Evolutionary conservation across 2,329 filamentous ascomycete genomes (phyloP).

Genomic region (Cadophora malorum): DNA sequence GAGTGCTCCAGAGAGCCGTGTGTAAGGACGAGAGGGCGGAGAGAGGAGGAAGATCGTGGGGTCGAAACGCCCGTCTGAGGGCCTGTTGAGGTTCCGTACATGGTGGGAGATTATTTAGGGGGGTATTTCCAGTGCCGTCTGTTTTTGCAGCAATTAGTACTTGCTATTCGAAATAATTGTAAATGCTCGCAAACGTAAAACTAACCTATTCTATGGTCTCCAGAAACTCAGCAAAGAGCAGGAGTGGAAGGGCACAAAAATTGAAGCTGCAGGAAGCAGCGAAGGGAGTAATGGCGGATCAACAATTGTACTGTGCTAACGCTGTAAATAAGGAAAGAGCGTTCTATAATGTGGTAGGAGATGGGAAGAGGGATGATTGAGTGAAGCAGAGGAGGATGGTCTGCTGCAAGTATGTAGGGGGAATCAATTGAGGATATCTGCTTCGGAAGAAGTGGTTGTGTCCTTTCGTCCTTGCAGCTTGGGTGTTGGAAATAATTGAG

Average conservation of each 20-base stretch:
- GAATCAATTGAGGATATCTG: slow-evolving; percentile 32
- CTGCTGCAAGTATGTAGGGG: slow-evolving; percentile 12
- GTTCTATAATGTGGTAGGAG: slow-evolving; percentile 23
- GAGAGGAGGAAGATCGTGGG: slow-evolving; percentile 89
- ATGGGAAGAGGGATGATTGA: slow-evolving; percentile 8
- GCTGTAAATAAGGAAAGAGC: slow-evolving; percentile 23
- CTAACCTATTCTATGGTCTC: slow-evolving; percentile 40
- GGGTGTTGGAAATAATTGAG: background rate
- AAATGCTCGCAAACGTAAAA: background rate
- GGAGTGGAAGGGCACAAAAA: slow-evolving; percentile 37
- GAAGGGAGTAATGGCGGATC: slow-evolving; percentile 19
- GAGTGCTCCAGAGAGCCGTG: slow-evolving; percentile 97
- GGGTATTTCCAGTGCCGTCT: slow-evolving; percentile 24
- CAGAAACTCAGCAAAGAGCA: slow-evolving; percentile 48
- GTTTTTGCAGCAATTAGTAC: slow-evolving; percentile 24
- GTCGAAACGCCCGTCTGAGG: slow-evolving; percentile 97
- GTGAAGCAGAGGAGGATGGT: slow-evolving; percentile 24
- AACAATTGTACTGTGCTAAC: slow-evolving; percentile 17
- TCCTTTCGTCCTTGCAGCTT: slow-evolving; percentile 4
- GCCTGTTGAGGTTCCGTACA: slow-evolving; percentile 86
- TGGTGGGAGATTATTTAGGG: slow-evolving; percentile 52
- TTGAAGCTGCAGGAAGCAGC: slow-evolving; percentile 33
- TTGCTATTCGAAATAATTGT: background rate
- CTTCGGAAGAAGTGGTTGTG: slow-evolving; percentile 20
- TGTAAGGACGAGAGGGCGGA: slow-evolving; percentile 86